These are phyloP conservation scores for Metarhizium rileyi DNA, from an alignment of 2,329 filamentous ascomycete species.

Conservation along the genomic window DNA sequence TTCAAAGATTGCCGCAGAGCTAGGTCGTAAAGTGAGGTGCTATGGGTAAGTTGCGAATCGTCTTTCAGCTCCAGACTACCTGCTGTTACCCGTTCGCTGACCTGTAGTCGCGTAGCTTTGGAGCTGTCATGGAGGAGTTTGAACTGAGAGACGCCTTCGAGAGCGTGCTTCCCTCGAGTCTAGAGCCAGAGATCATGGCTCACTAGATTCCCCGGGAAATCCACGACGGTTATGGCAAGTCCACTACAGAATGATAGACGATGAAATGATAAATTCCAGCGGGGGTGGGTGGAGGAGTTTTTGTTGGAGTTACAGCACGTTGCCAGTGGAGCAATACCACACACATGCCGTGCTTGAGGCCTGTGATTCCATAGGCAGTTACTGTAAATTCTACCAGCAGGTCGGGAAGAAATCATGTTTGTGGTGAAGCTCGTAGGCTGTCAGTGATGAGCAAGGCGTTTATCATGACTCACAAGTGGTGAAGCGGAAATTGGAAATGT, in stretches of 20 bases:
- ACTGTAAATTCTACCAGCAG: background rate
- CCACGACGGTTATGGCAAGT: background rate
- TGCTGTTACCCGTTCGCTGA: slow-evolving; percentile 2
- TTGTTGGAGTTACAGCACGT: background rate
- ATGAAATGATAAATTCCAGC: background rate
- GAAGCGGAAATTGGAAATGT: slow-evolving; percentile 3
- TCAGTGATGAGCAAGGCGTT: too few species aligned
- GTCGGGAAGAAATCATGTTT: background rate
- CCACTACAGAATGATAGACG: background rate
- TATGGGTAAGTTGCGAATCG: slow-evolving; percentile 60
- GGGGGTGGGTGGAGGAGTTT: background rate
- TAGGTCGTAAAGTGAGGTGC: slow-evolving; percentile 75
- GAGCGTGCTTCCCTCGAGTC: slow-evolving; percentile 34
- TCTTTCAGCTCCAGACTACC: background rate
- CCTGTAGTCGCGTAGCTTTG: slow-evolving; percentile 35
- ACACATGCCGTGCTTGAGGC: too few species aligned
- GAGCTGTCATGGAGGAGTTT: slow-evolving; percentile 55
- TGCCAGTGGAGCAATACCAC: background rate
- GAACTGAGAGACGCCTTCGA: slow-evolving; percentile 71
- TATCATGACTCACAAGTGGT: too few species aligned
- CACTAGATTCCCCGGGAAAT: slow-evolving; percentile 3
- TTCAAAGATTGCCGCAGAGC: slow-evolving; percentile 58
- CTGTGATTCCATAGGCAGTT: background rate
- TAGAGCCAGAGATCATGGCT: slow-evolving; percentile 9
- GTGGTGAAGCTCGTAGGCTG: background rate